Evolutionary conservation across 768 basidiomycete genomes (phyloP).

Genomic region (Pulveroboletus sp.): DNA sequence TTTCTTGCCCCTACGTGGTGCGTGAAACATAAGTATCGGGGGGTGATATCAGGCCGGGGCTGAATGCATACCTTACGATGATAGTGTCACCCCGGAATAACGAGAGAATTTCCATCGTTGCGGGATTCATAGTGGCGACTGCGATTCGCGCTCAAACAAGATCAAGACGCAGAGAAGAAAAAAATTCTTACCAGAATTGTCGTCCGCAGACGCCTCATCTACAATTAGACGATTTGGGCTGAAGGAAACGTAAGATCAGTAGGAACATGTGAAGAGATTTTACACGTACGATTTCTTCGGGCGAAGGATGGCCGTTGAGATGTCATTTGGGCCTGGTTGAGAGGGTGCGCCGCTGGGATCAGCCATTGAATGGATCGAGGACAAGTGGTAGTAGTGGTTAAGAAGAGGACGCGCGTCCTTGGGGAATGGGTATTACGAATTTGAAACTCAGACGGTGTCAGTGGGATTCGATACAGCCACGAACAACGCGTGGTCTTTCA

Average conservation of each 20-base stretch:
- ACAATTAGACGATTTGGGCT: constrained; percentile 98
- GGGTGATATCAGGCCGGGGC: not conserved
- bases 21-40: constrained; percentile 2
- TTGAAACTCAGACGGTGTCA: no score
- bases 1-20: constrained; percentile 80
- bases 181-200: constrained; percentile 81
- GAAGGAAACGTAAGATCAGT: constrained; percentile 17
- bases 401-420: constrained; percentile 32
- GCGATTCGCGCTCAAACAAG: constrained; percentile 8
- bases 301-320: constrained; percentile 91
- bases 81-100: constrained; percentile 98
- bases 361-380: constrained; percentile 41
- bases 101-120: constrained; percentile 91
- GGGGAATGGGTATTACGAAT: no score
- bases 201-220: constrained; percentile 90
- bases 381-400: constrained; percentile 10
- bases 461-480: no score
- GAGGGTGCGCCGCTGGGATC: constrained; percentile 84
- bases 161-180: constrained; percentile 7
- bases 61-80: constrained; percentile 71
- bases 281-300: constrained; percentile 93
- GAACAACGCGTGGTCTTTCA: no score
- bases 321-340: constrained; percentile 84
- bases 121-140: constrained; percentile 95
- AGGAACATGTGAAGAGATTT: constrained; percentile 6